Evolutionary conservation across 768 basidiomycete species (phyloP).

Genomic region (Suillus occidentalis): DNA sequence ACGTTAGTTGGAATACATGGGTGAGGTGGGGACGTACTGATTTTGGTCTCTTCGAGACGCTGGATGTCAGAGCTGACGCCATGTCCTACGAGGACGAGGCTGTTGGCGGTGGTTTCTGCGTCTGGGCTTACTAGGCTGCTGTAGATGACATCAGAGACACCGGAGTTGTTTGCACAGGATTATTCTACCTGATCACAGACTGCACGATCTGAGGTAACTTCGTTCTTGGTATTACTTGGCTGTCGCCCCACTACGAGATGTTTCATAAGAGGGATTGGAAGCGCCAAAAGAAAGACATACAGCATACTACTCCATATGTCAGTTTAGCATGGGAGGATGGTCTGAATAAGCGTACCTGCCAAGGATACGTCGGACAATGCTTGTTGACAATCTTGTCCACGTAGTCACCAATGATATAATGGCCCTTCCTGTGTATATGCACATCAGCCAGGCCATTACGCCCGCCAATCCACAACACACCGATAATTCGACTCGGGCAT

Average conservation of each 20-base stretch:
- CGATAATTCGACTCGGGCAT: slow-evolving; percentile 74
- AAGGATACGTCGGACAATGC: slow-evolving; percentile 61
- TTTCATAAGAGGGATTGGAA: slow-evolving; percentile 2
- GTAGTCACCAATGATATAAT: slow-evolving; percentile 73
- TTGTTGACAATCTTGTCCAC: slow-evolving; percentile 65
- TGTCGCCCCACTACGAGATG: slow-evolving; percentile 67
- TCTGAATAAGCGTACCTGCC: slow-evolving; percentile 56
- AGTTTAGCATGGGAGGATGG: slow-evolving; percentile 17
- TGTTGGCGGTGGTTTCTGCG: slow-evolving; percentile 68
- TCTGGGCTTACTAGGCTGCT: slow-evolving; percentile 78
- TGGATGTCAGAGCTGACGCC: slow-evolving; percentile 53
- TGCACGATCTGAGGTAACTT: slow-evolving; percentile 73
- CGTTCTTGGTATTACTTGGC: slow-evolving; percentile 64
- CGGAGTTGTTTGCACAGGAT: slow-evolving; percentile 7
- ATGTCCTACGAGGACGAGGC: slow-evolving; percentile 72
- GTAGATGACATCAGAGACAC: slow-evolving; percentile 10
- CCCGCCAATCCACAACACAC: slow-evolving; percentile 37
- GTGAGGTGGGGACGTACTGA: slow-evolving; percentile 50
- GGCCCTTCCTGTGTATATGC: slow-evolving; percentile 49
- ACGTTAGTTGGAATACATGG: background rate
- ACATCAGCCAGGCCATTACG: slow-evolving; percentile 11
- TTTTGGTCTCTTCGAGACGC: slow-evolving; percentile 75
- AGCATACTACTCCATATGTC: slow-evolving; percentile 48
- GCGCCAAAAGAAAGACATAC: slow-evolving; percentile 41
- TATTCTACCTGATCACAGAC: slow-evolving; percentile 63